These are phyloP conservation scores for Colletotrichum shisoi DNA, from an alignment of 2,329 filamentous ascomycete genomes.

Conservation along the genomic window DNA sequence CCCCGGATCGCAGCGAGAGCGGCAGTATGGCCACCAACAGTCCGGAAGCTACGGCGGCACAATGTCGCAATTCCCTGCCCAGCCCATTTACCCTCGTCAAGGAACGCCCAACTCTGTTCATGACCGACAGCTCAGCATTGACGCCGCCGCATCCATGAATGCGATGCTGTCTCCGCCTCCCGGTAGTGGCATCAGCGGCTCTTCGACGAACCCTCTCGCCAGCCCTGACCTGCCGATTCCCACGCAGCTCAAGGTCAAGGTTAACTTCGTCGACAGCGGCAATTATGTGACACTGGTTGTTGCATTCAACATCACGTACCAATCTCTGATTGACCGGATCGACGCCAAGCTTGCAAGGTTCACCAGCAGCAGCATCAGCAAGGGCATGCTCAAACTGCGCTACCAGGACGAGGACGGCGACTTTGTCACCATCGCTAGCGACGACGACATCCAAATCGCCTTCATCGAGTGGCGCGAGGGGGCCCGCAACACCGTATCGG, in stretches of 20 bases:
- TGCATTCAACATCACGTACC: slow-evolving; percentile 92
- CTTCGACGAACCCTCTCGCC: slow-evolving; percentile 46
- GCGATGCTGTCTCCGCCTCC: slow-evolving; percentile 58
- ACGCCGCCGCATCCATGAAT: slow-evolving; percentile 45
- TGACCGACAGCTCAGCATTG: slow-evolving; percentile 51
- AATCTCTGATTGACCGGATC: slow-evolving; percentile 91
- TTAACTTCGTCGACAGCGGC: slow-evolving; percentile 78
- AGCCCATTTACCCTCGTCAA: slow-evolving; percentile 62
- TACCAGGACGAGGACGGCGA: slow-evolving; percentile 94
- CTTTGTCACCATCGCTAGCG: slow-evolving; percentile 89
- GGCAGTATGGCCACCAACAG: slow-evolving; percentile 56
- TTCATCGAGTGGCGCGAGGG: slow-evolving; percentile 93
- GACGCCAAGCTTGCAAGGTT: slow-evolving; percentile 92
- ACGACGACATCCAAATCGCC: slow-evolving; percentile 95
- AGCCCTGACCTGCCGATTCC: slow-evolving; percentile 63
- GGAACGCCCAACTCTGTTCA: slow-evolving; percentile 53
- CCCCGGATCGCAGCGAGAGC: slow-evolving; percentile 71
- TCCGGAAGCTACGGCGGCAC: slow-evolving; percentile 59
- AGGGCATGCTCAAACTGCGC: slow-evolving; percentile 82
- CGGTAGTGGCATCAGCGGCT: slow-evolving; percentile 46
- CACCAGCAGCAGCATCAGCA: slow-evolving; percentile 82
- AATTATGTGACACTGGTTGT: slow-evolving; percentile 97
- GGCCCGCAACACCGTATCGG: slow-evolving; percentile 62
- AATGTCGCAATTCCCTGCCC: slow-evolving; percentile 65
- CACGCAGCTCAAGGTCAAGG: slow-evolving; percentile 92